Percentiles rank a stretch among this genome's conserved stretches.
Conservation (phyloP, 2,329 filamentous ascomycete genomes). For the Fusarium sp. region DNA sequence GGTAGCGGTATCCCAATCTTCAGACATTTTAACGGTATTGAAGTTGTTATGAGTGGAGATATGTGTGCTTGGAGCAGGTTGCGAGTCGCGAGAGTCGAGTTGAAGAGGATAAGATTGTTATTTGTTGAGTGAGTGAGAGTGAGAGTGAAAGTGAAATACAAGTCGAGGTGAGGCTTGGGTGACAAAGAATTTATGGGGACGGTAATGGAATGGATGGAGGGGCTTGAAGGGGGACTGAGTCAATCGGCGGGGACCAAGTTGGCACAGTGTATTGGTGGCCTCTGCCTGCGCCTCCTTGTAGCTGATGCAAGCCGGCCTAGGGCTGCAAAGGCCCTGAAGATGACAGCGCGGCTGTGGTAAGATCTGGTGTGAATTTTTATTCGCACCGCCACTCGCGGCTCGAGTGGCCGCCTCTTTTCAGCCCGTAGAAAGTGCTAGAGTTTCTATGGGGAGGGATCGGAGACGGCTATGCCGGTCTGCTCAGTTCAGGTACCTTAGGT, state of each 20-base stretch:
- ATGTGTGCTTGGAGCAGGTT: conserved; percentile 2
- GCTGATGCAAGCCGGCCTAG: no score
- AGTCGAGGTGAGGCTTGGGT: conserved; percentile 34
- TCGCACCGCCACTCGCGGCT: conserved; percentile 40
- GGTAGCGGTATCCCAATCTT: conserved; percentile 86
- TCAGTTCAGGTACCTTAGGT: neutral
- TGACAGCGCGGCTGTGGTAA: conserved; percentile 2
- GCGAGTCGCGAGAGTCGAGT: neutral
- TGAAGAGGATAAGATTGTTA: conserved; percentile 14
- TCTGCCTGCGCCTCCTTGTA: conserved; percentile 28
- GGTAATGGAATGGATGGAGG: conserved; percentile 46
- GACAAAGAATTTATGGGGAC: conserved; percentile 45
- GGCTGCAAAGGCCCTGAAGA: conserved; percentile 3
- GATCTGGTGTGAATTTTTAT: conserved; percentile 18
- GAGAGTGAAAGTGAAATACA: conserved; percentile 19
- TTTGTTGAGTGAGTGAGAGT: conserved; percentile 12
- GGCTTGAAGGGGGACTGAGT: conserved; percentile 46
- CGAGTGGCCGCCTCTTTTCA: conserved; percentile 13
- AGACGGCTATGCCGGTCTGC: conserved; percentile 12
- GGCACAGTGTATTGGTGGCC: conserved; percentile 37
- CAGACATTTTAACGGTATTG: conserved; percentile 61
- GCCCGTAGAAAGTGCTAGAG: conserved; percentile 47
- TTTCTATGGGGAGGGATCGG: conserved; percentile 19
- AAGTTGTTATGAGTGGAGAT: conserved; percentile 40
- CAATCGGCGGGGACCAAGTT: conserved; percentile 49